These are phyloP conservation scores for Saprolegnia parasitica DNA, from an alignment of 352 stramenopile species.

Conservation along the genomic window DNA sequence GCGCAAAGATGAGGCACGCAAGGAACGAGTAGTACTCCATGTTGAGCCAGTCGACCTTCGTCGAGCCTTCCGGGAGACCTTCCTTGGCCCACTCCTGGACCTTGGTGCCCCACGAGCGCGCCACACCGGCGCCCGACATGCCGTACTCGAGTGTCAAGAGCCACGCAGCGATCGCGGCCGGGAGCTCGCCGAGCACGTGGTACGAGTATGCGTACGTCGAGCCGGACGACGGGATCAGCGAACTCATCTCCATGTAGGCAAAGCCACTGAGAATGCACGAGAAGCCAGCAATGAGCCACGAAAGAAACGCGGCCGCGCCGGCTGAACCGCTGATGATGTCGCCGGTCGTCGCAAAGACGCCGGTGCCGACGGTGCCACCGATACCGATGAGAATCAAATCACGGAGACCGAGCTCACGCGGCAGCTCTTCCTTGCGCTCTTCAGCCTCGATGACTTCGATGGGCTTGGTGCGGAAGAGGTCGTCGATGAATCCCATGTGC, in stretches of 20 bases:
- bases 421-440: slow-evolving; percentile 45
- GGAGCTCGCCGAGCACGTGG: slow-evolving; percentile 60
- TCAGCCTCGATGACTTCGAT: slow-evolving; percentile 39
- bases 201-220: slow-evolving; percentile 70
- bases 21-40: slow-evolving; percentile 30
- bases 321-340: slow-evolving; percentile 31
- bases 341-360: slow-evolving; percentile 53
- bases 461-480: slow-evolving; percentile 28
- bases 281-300: slow-evolving; percentile 39
- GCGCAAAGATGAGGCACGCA: slow-evolving; percentile 38
- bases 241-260: slow-evolving; percentile 55
- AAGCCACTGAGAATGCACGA: slow-evolving; percentile 39
- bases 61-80: background rate
- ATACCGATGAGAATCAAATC: slow-evolving; percentile 39
- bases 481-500: slow-evolving; percentile 14
- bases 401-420: slow-evolving; percentile 14
- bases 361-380: slow-evolving; percentile 41
- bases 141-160: slow-evolving; percentile 66
- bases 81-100: slow-evolving; percentile 36
- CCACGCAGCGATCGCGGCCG: slow-evolving; percentile 51
- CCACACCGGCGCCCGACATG: slow-evolving; percentile 54
- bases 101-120: slow-evolving; percentile 71
- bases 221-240: slow-evolving; percentile 49
- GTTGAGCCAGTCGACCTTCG: slow-evolving; percentile 22
- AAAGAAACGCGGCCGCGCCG: slow-evolving; percentile 42